phyloP scores from a whole-genome alignment of 108 stramenopile genomes.

The Cyclotella baltica region DNA sequence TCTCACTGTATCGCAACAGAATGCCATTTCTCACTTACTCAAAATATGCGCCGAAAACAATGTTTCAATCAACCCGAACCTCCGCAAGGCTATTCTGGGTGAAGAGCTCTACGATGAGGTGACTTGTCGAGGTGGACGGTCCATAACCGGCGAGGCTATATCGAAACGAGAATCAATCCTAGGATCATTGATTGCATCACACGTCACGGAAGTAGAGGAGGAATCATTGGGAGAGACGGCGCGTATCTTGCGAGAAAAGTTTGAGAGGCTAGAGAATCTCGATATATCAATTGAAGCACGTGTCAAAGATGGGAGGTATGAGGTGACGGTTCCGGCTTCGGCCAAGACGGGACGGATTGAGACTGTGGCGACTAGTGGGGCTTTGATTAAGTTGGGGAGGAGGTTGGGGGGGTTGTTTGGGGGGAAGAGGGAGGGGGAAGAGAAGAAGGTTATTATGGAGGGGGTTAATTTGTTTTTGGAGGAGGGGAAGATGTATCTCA shows the following conservation, averaged over 20 bases:
- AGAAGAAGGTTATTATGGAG: conserved; percentile 51
- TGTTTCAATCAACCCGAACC: conserved; percentile 24
- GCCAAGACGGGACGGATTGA: conserved; percentile 17
- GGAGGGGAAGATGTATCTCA: conserved; percentile 82
- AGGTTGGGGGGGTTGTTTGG: conserved; percentile 9
- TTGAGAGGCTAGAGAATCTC: not conserved
- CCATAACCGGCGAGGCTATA: not conserved
- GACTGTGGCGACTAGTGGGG: conserved; percentile 34
- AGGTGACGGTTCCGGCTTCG: conserved; percentile 16
- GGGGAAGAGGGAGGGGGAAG: conserved; percentile 10
- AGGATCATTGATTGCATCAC: conserved; percentile 10
- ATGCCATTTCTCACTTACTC: conserved; percentile 26
- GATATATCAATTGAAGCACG: conserved; percentile 28
- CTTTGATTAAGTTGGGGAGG: conserved; percentile 1
- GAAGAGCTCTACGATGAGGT: conserved; percentile 26
- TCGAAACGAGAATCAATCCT: conserved; percentile 31
- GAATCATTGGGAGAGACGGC: conserved; percentile 11
- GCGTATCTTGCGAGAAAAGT: not conserved
- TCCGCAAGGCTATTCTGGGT: conserved; percentile 37
- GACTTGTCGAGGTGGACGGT: not conserved
- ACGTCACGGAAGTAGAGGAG: not conserved
- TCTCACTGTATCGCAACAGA: conserved; percentile 14
- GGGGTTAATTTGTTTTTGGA: conserved; percentile 68
- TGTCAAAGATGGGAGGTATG: conserved; percentile 30
- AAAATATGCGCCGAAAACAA: conserved; percentile 25